These are phyloP conservation scores for Penicillium lividum DNA, from an alignment of 495 filamentous ascomycete genomes.

Conservation along the genomic window DNA sequence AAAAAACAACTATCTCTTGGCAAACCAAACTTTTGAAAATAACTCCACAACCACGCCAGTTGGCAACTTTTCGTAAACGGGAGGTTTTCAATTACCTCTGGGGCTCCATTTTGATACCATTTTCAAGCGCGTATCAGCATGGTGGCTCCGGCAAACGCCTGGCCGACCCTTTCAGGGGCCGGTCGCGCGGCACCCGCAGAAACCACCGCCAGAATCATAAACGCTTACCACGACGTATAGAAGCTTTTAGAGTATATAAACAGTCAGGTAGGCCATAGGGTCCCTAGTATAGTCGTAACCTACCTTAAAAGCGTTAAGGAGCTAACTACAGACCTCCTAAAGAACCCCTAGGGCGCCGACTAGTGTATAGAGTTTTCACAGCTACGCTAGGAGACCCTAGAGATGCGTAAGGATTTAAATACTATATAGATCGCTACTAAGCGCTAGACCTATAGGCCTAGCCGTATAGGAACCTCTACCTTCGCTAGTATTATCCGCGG, in stretches of 20 bases:
- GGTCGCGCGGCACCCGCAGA: not conserved
- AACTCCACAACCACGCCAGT: not conserved
- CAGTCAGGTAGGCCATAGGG: too few relatives aligned
- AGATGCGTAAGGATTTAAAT: not conserved
- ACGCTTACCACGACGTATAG: not conserved
- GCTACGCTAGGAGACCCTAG: not conserved
- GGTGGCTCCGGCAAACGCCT: not conserved
- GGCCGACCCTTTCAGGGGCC: not conserved
- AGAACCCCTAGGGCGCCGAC: not conserved
- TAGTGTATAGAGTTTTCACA: not conserved
- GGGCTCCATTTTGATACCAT: not conserved
- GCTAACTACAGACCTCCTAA: not conserved
- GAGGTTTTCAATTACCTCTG: not conserved
- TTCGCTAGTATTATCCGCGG: too few relatives aligned
- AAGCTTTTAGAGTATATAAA: not conserved
- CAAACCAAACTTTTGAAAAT: not conserved
- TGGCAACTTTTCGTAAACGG: not conserved
- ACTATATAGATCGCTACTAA: too few relatives aligned
- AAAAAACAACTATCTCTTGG: conserved; percentile 4
- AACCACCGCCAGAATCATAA: not conserved
- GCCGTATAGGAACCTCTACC: too few relatives aligned
- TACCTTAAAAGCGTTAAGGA: not conserved
- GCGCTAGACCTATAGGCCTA: too few relatives aligned
- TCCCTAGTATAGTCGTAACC: too few relatives aligned
- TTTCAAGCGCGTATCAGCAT: not conserved